These are phyloP conservation scores for Yamadazyma philogaea DNA, from an alignment of 805 yeast species.

Conservation along the genomic window DNA sequence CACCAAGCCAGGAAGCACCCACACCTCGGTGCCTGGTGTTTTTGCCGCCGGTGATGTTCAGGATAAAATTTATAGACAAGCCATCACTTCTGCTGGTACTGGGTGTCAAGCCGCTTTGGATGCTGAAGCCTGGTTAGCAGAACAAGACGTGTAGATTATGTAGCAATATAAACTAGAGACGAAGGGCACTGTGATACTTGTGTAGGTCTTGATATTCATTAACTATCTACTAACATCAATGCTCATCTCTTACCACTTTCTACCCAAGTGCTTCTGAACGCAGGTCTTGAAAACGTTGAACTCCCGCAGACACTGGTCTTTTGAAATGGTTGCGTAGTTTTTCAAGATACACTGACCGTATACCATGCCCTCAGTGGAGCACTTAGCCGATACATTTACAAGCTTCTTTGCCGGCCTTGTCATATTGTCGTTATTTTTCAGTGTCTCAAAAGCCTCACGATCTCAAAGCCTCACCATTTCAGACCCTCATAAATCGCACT, in stretches of 20 bases:
- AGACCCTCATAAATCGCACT: too few species aligned
- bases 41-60: constrained; percentile 99
- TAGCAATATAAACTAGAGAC: not conserved
- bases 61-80: constrained; percentile 96
- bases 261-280: constrained; percentile 28
- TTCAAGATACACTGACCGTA: constrained; percentile 57
- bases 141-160: constrained; percentile 26
- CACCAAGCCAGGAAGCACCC: constrained; percentile 86
- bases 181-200: not conserved
- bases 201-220: not conserved
- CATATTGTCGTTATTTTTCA: constrained; percentile 2
- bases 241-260: constrained; percentile 14
- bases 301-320: constrained; percentile 53
- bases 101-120: constrained; percentile 99
- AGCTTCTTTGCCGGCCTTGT: constrained; percentile 43
- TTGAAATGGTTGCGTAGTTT: constrained; percentile 47
- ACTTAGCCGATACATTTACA: constrained; percentile 36
- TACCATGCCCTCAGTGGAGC: constrained; percentile 41
- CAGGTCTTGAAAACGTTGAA: constrained; percentile 50
- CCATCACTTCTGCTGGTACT: constrained; percentile 98
- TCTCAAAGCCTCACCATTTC: not conserved
- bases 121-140: constrained; percentile 80
- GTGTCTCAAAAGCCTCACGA: not conserved
- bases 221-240: not conserved
- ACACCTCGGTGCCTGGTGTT: constrained; percentile 84